Conservation (phyloP, 305 asterid species). For the Ilex paraguariensis region DNA sequence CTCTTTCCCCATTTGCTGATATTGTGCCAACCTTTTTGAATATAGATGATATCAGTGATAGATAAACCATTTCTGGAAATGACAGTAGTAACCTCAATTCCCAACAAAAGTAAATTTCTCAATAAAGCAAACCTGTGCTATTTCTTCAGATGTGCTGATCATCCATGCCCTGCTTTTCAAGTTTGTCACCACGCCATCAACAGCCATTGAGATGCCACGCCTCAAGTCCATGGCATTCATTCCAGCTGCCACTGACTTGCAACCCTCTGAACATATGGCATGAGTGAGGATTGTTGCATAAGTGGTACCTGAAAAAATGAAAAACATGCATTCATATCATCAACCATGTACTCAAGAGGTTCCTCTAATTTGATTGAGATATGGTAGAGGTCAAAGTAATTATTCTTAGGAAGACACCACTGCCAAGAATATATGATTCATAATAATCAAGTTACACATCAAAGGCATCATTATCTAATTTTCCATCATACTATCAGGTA, state of each 20-base stretch:
- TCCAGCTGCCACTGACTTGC: slow-evolving; percentile 11
- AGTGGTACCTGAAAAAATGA: slow-evolving; percentile 8
- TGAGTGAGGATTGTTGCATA: slow-evolving; percentile 11
- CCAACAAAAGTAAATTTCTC: background rate
- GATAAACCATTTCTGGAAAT: background rate
- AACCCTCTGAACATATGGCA: slow-evolving; percentile 6
- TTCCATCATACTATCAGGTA: too few species aligned
- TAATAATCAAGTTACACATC: background rate
- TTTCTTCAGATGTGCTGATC: background rate
- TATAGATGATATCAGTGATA: background rate
- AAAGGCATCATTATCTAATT: background rate
- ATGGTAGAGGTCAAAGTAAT: background rate
- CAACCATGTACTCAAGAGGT: background rate
- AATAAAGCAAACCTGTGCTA: background rate
- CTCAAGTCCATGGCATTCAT: slow-evolving; percentile 13
- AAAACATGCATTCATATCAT: background rate
- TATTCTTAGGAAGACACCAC: too few species aligned
- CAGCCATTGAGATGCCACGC: slow-evolving; percentile 4
- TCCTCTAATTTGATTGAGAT: background rate
- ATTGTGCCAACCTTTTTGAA: background rate
- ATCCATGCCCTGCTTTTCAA: slow-evolving; percentile 6
- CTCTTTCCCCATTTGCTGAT: slow-evolving; percentile 7
- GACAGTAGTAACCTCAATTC: background rate
- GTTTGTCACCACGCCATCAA: slow-evolving; percentile 8
- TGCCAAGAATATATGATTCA: too few species aligned